Evolutionary conservation across 2,329 filamentous ascomycete species (phyloP).

Genomic region (Fusarium mangiferae): DNA sequence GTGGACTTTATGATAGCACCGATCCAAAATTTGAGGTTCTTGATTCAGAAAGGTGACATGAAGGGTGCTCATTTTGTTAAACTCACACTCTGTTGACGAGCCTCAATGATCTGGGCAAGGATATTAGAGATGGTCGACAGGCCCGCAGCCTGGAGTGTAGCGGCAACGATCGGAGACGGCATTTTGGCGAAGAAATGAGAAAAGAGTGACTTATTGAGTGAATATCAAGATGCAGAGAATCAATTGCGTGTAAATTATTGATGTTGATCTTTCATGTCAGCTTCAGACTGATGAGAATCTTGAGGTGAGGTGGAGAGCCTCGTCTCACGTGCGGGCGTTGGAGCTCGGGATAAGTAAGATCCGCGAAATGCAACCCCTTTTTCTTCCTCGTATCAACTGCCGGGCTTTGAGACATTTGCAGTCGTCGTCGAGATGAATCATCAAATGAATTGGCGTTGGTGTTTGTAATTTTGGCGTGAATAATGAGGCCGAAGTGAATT

Average conservation of each 20-base stretch:
- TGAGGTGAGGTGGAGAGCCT: constrained; percentile 21
- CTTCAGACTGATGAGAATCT: constrained; percentile 8
- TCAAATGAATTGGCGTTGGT: background rate
- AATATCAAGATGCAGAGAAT: background rate
- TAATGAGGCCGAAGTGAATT: background rate
- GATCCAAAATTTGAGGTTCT: background rate
- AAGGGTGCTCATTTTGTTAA: background rate
- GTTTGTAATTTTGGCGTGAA: background rate
- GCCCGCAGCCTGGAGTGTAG: constrained; percentile 63
- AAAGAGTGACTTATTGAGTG: background rate
- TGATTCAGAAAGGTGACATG: rapidly evolving
- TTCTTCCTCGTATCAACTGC: constrained; percentile 1
- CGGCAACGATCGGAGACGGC: constrained; percentile 62
- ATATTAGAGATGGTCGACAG: constrained; percentile 65
- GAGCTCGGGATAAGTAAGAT: constrained; percentile 31
- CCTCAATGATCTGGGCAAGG: constrained; percentile 63
- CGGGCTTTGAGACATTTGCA: background rate
- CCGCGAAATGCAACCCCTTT: constrained; percentile 15
- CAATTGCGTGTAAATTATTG: background rate
- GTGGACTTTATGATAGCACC: background rate
- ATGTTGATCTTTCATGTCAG: constrained; percentile 2
- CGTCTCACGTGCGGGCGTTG: constrained; percentile 18
- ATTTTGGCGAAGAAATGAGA: constrained; percentile 42
- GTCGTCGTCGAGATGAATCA: rapidly evolving
- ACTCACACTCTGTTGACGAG: constrained; percentile 57